Evolutionary conservation across 164 flowering plant species (phyloP).

Genomic region (Magnolia sinica): DNA sequence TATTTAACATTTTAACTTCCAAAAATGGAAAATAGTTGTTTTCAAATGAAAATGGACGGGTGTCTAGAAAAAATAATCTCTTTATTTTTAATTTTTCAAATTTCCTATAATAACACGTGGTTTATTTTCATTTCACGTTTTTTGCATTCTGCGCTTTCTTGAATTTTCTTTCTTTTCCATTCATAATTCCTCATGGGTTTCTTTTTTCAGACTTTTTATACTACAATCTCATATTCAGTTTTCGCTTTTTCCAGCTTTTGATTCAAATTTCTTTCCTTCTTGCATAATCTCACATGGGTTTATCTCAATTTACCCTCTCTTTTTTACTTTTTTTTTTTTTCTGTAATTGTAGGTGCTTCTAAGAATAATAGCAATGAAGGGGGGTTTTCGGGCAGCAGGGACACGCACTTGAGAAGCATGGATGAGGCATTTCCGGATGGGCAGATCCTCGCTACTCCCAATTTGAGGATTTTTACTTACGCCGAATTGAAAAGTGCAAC

Average conservation of each 20-base stretch:
- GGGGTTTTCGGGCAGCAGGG: neutral
- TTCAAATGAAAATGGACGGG: no score
- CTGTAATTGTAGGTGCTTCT: neutral
- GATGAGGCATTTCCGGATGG: slow-evolving; percentile 38
- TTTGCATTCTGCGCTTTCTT: no score
- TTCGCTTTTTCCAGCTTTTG: neutral
- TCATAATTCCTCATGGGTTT: neutral
- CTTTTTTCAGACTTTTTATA: neutral
- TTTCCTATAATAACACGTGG: no score
- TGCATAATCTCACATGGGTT: neutral
- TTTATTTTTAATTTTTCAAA: no score
- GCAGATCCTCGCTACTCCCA: slow-evolving; percentile 39
- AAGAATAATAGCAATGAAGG: neutral
- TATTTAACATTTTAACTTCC: no score
- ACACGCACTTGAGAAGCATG: neutral
- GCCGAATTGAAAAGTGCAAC: slow-evolving; percentile 53
- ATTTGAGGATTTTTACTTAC: slow-evolving; percentile 51
- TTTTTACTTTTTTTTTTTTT: neutral
- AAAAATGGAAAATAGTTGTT: no score
- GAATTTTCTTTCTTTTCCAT: no score
- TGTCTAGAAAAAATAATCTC: no score
- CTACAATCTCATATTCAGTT: neutral
- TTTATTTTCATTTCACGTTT: no score
- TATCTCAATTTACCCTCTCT: neutral
- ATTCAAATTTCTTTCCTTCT: neutral